Percentiles rank a stretch among this genome's conserved stretches.
These are phyloP conservation scores for Cyanophora paradoxa DNA, from an alignment of 78 protist genomes.

Conservation along the genomic window DNA sequence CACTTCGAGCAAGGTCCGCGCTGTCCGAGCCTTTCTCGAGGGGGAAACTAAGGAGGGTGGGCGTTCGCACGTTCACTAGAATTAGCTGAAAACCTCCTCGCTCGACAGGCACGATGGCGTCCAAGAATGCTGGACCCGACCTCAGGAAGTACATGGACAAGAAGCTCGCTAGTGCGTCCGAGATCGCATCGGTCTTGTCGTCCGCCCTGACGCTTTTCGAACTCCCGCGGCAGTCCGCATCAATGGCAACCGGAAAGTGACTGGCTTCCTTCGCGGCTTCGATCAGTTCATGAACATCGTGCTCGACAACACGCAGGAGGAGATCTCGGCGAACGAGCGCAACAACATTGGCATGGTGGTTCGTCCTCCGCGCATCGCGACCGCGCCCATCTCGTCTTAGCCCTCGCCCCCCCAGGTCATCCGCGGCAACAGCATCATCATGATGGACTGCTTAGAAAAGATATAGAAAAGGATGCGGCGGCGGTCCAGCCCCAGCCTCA, in stretches of 20 bases:
- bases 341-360: constrained; percentile 66
- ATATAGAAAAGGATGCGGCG: too few species aligned
- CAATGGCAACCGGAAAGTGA: constrained; percentile 68
- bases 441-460: constrained; percentile 32
- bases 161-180: not conserved
- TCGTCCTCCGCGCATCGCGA: not conserved
- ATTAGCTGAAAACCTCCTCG: too few species aligned
- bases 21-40: too few species aligned
- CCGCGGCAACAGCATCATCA: constrained; percentile 52
- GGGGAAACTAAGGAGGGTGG: too few species aligned
- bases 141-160: constrained; percentile 17
- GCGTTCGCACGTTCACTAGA: too few species aligned
- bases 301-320: constrained; percentile 73
- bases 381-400: not conserved
- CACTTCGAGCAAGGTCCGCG: too few species aligned
- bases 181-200: too few species aligned
- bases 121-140: too few species aligned
- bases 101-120: too few species aligned
- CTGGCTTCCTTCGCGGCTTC: constrained; percentile 77
- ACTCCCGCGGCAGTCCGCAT: constrained; percentile 33
- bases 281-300: constrained; percentile 85
- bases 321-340: constrained; percentile 36
- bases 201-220: too few species aligned
- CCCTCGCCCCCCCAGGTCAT: constrained; percentile 12
- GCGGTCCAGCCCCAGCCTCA: too few species aligned